Conservation (phyloP, 352 stramenopile genomes). For the Phytopythium helicoides region DNA sequence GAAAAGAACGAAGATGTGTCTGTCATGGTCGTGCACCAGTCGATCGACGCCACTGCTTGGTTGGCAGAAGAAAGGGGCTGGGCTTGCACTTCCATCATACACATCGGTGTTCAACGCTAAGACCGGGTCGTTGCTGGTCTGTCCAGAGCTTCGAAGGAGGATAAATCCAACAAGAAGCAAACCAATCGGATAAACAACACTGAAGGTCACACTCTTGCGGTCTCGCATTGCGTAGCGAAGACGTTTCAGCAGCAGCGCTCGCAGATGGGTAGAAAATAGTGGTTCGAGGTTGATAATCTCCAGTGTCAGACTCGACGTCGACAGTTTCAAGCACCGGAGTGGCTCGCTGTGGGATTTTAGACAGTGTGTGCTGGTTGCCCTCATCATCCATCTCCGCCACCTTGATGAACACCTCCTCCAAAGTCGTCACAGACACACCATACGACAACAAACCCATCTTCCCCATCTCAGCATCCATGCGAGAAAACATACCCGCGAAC, state of each 20-base stretch:
- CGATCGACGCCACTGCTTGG: too few species aligned
- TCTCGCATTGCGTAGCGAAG: conserved; percentile 61
- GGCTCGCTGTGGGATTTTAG: too few species aligned
- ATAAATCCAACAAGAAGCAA: too few species aligned
- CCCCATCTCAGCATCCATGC: conserved; percentile 43
- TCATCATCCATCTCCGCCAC: conserved; percentile 45
- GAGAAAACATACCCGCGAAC: conserved; percentile 63
- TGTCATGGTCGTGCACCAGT: too few species aligned
- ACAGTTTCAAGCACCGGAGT: too few species aligned
- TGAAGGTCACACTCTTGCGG: conserved; percentile 58
- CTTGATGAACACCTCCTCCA: conserved; percentile 86
- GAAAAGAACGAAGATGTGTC: too few species aligned
- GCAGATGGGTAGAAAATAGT: conserved; percentile 43
- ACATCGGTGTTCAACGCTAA: conserved; percentile 24
- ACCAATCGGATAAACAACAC: conserved; percentile 45
- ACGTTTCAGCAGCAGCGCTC: conserved; percentile 54
- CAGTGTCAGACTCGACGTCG: too few species aligned
- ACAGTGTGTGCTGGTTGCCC: conserved; percentile 36
- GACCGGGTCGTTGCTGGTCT: conserved; percentile 44
- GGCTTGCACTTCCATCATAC: too few species aligned
- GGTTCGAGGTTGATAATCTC: too few species aligned
- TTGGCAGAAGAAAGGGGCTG: too few species aligned
- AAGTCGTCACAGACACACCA: conserved; percentile 75
- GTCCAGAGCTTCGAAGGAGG: too few species aligned
- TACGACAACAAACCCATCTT: conserved; percentile 48